A percentile compares a stretch with the other conserved stretches of the same genome.
phyloP scores from a whole-genome alignment of 441 rosid genomes.

The Erysimum pusillum region DNA sequence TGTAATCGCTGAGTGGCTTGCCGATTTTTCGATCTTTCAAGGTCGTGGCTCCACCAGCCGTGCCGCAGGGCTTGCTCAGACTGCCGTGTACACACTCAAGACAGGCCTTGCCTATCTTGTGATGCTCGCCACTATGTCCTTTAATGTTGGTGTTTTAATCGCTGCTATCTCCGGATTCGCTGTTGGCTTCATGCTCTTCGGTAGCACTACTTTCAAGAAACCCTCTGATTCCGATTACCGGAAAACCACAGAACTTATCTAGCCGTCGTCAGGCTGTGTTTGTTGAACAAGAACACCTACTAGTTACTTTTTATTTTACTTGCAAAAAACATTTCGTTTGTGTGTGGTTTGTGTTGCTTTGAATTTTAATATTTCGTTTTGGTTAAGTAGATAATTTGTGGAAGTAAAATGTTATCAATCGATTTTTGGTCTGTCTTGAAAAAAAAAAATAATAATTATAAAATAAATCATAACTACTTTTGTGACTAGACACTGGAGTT shows the following conservation, averaged over 20 bases:
- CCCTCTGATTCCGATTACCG: background rate
- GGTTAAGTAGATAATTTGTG: too few species aligned
- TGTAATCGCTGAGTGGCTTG: slow-evolving; percentile 56
- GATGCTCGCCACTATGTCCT: slow-evolving; percentile 77
- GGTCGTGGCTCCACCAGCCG: slow-evolving; percentile 40
- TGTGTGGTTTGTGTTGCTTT: too few species aligned
- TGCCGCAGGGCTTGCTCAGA: slow-evolving; percentile 52
- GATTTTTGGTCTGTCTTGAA: too few species aligned
- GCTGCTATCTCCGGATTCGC: slow-evolving; percentile 59
- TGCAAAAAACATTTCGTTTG: too few species aligned
- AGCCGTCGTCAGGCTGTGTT: too few species aligned
- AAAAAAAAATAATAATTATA: too few species aligned
- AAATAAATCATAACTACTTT: too few species aligned
- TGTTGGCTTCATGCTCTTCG: slow-evolving; percentile 59
- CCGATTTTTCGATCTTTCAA: slow-evolving; percentile 38
- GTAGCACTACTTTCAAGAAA: slow-evolving; percentile 52
- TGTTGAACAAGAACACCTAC: too few species aligned
- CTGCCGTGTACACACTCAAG: slow-evolving; percentile 53
- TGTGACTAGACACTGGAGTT: too few species aligned
- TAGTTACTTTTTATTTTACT: too few species aligned
- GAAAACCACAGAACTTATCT: background rate
- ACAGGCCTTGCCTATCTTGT: slow-evolving; percentile 55
- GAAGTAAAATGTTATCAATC: too few species aligned
- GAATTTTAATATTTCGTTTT: too few species aligned
- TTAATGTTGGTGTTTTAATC: slow-evolving; percentile 63